Conservation (phyloP, 2,329 filamentous ascomycete genomes). For the Gnomoniopsis sp. region DNA sequence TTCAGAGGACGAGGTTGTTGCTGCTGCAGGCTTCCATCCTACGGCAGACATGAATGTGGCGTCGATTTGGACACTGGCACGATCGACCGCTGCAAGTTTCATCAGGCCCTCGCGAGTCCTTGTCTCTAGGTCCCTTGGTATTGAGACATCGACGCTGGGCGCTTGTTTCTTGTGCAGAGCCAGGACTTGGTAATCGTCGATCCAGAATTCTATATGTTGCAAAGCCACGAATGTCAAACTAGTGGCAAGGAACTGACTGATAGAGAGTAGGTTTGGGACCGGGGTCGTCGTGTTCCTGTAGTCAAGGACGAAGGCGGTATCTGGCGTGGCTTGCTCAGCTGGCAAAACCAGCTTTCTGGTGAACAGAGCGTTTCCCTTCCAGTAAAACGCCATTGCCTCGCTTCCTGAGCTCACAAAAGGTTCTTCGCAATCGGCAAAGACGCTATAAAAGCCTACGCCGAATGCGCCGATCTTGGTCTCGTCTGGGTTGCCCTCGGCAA, state of each 20-base stretch:
- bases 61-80: constrained; percentile 88
- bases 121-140: constrained; percentile 77
- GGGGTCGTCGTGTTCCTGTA: constrained; percentile 88
- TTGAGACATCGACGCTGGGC: constrained; percentile 65
- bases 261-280: constrained; percentile 77
- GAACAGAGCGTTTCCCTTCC: constrained; percentile 97
- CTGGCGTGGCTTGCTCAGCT: constrained; percentile 58
- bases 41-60: constrained; percentile 85
- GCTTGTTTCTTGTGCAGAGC: constrained; percentile 81
- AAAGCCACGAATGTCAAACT: constrained; percentile 94
- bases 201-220: constrained; percentile 80
- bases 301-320: constrained; percentile 92
- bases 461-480: constrained; percentile 99
- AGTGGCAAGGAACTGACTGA: constrained; percentile 90
- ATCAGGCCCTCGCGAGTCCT: constrained; percentile 85
- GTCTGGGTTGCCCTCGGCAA: constrained; percentile 98
- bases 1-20: constrained; percentile 36
- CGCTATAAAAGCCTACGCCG: constrained; percentile 96
- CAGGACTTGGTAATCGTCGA: constrained; percentile 82
- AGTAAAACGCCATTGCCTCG: constrained; percentile 97
- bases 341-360: constrained; percentile 80
- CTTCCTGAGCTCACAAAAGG: constrained; percentile 92
- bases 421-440: constrained; percentile 97
- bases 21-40: constrained; percentile 68
- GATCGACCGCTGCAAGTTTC: constrained; percentile 76